These are phyloP conservation scores for Glycine latifolia DNA, from an alignment of 306 rosid genomes.

Conservation along the genomic window DNA sequence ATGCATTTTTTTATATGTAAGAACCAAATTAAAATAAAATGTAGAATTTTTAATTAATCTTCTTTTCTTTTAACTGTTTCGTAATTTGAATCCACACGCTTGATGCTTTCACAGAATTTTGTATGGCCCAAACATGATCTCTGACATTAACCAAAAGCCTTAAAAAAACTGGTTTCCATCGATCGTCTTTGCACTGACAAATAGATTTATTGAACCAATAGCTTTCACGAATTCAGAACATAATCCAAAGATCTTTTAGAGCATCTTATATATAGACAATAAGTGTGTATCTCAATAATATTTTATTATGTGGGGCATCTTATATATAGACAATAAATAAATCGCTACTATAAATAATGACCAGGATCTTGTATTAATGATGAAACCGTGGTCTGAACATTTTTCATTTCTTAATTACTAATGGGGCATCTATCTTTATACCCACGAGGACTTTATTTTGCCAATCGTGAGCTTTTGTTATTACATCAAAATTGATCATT, in stretches of 20 bases:
- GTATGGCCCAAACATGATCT: constrained; percentile 19
- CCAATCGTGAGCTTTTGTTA: constrained; percentile 27
- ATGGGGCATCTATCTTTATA: constrained; percentile 27
- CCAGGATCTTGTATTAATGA: constrained; percentile 39
- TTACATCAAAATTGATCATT: constrained; percentile 53
- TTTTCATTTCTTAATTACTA: constrained; percentile 32
- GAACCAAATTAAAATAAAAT: too few species aligned
- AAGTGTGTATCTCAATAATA: constrained; percentile 32
- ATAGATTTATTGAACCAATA: constrained; percentile 43
- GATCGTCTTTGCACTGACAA: constrained; percentile 41
- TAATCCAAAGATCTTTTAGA: constrained; percentile 31
- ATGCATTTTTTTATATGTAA: too few species aligned
- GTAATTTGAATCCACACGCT: constrained; percentile 7
- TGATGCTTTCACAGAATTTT: constrained; percentile 10
- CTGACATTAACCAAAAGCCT: not conserved
- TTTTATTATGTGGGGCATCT: constrained; percentile 45
- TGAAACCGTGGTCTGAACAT: constrained; percentile 43
- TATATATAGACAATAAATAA: not conserved
- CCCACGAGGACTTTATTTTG: constrained; percentile 24
- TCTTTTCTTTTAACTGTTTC: too few species aligned
- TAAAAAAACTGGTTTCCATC: too few species aligned
- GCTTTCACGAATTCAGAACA: constrained; percentile 47
- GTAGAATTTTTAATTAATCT: too few species aligned
- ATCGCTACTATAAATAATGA: constrained; percentile 10
- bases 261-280: constrained; percentile 9